These are phyloP conservation scores for Lentinula novae-zelandiae DNA, from an alignment of 1,284 basidiomycete species.

Conservation along the genomic window DNA sequence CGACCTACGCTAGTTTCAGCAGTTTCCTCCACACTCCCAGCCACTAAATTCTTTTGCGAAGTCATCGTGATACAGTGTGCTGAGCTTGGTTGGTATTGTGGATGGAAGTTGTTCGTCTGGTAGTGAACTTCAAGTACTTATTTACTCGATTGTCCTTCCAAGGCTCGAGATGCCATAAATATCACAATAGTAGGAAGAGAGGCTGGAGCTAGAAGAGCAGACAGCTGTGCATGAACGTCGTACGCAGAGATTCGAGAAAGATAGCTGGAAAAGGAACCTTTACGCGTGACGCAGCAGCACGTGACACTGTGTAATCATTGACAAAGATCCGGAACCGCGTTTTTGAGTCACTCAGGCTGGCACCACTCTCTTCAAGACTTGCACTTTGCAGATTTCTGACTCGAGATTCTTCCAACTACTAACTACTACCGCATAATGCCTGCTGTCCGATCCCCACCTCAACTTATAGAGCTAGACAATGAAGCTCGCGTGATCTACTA, in stretches of 20 bases:
- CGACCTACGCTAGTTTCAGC: not conserved
- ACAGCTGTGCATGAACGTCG: not conserved
- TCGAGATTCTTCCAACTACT: too few species aligned
- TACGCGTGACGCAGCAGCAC: not conserved
- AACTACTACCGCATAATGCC: not conserved
- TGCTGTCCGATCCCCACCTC: not conserved
- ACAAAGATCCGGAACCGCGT: not conserved
- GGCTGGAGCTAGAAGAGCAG: not conserved
- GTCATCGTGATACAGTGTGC: not conserved
- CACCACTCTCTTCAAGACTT: not conserved
- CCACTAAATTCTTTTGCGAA: not conserved
- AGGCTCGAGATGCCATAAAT: not conserved
- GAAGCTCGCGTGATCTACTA: slow-evolving; percentile 23
- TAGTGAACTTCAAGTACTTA: not conserved
- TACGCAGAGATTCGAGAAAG: not conserved
- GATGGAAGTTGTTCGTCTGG: not conserved
- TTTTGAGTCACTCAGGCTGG: not conserved
- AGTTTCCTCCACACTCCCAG: not conserved
- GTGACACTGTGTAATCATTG: not conserved
- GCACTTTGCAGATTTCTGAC: not conserved
- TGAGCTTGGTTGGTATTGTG: not conserved
- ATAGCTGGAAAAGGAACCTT: not conserved
- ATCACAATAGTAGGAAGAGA: not conserved
- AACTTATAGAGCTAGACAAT: not conserved
- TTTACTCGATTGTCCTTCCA: not conserved